These are phyloP conservation scores for Calonectria hongkongensis DNA, from an alignment of 2,329 filamentous ascomycete species.

Conservation along the genomic window DNA sequence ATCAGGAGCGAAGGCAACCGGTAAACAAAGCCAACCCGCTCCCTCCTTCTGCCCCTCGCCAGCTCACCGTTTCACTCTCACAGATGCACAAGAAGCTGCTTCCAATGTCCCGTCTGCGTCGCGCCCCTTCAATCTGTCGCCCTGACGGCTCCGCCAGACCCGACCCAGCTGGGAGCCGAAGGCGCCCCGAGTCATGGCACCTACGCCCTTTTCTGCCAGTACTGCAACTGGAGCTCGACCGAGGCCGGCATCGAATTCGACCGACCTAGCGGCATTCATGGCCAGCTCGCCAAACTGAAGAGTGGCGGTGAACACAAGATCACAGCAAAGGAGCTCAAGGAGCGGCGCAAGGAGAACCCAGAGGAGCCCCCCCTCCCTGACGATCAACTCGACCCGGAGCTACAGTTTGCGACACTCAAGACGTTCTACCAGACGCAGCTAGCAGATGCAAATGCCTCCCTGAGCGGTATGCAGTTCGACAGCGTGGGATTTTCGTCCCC, in stretches of 20 bases:
- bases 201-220: conserved; percentile 89
- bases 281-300: conserved; percentile 84
- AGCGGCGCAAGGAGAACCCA: conserved; percentile 69
- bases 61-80: conserved; percentile 43
- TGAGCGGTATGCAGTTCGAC: conserved; percentile 67
- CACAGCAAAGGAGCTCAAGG: conserved; percentile 70
- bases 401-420: conserved; percentile 84
- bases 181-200: conserved; percentile 65
- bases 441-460: conserved; percentile 74
- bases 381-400: conserved; percentile 75
- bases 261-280: conserved; percentile 89
- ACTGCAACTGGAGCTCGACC: conserved; percentile 93
- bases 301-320: conserved; percentile 74
- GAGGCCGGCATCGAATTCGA: conserved; percentile 95
- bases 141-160: conserved; percentile 74
- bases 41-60: conserved; percentile 25
- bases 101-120: conserved; percentile 93
- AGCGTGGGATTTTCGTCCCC: conserved; percentile 81
- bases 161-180: conserved; percentile 66
- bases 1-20: conserved; percentile 95
- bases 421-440: conserved; percentile 90
- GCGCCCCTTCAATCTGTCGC: conserved; percentile 85
- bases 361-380: conserved; percentile 62
- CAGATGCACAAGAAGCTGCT: conserved; percentile 95
- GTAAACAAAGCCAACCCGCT: conserved; percentile 67